phyloP scores from a whole-genome alignment of 495 filamentous ascomycete genomes.

The Penicillium verhagenii region DNA sequence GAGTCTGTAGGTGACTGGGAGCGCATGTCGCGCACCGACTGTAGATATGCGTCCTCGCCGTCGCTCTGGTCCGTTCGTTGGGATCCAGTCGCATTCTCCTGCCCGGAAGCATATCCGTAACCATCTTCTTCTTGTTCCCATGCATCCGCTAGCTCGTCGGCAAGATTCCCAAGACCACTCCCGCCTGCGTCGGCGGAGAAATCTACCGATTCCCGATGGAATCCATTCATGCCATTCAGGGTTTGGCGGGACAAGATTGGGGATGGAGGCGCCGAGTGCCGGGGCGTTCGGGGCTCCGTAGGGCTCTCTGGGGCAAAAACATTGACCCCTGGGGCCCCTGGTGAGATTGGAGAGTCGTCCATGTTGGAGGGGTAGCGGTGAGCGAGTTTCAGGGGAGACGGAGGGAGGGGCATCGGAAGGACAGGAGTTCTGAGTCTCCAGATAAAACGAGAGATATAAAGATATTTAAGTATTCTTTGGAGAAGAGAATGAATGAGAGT shows the following conservation, averaged over 20 bases:
- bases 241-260: constrained; percentile 58
- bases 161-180: constrained; percentile 72
- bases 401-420: constrained; percentile 37
- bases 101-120: constrained; percentile 42
- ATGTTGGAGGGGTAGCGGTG: constrained; percentile 61
- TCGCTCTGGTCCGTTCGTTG: constrained; percentile 37
- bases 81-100: constrained; percentile 36
- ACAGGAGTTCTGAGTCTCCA: constrained; percentile 8
- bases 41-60: constrained; percentile 33
- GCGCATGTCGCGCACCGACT: constrained; percentile 26
- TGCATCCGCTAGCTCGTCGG: constrained; percentile 67
- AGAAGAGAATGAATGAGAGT: not conserved
- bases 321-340: constrained; percentile 35
- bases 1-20: constrained; percentile 30
- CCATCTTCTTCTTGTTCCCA: constrained; percentile 62
- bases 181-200: constrained; percentile 47
- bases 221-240: constrained; percentile 52
- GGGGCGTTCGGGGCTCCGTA: constrained; percentile 38
- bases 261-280: constrained; percentile 58
- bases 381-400: constrained; percentile 60
- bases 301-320: constrained; percentile 41
- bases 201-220: constrained; percentile 43
- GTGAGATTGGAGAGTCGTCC: constrained; percentile 54
- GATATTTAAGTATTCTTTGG: not conserved
- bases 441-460: not conserved